A percentile compares a stretch with the other conserved stretches of the same genome.
Evolutionary conservation across 148 eudicot genomes (phyloP).

Genomic region (Cornus florida): DNA sequence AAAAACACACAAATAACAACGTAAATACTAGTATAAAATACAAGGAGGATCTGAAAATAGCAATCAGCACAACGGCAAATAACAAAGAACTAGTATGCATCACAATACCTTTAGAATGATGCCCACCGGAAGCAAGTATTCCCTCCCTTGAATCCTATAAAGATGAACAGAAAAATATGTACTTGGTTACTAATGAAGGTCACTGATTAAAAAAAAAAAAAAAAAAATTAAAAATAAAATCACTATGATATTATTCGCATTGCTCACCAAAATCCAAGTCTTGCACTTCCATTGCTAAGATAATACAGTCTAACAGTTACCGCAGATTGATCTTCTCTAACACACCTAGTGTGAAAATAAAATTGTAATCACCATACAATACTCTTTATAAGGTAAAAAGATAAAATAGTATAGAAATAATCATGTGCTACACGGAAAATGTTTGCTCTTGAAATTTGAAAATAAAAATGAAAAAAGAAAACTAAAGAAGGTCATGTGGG

Average conservation of each 20-base stretch:
- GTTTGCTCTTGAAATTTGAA: too few relatives aligned
- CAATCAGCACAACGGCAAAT: constrained; percentile 12
- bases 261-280: constrained; percentile 94
- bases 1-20: constrained; percentile 1
- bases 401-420: too few relatives aligned
- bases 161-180: constrained; percentile 7
- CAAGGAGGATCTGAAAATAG: constrained; percentile 2
- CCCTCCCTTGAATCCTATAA: constrained; percentile 83
- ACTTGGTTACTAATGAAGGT: constrained; percentile 7
- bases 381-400: too few relatives aligned
- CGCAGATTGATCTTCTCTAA: constrained; percentile 85
- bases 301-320: constrained; percentile 77
- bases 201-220: not conserved
- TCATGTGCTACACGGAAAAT: too few relatives aligned
- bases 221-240: not conserved
- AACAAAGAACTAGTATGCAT: constrained; percentile 5
- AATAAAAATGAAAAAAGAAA: too few relatives aligned
- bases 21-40: not conserved
- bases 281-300: constrained; percentile 92
- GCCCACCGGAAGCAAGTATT: constrained; percentile 90
- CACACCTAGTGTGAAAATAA: constrained; percentile 58
- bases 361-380: constrained; percentile 11
- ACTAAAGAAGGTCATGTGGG: too few relatives aligned
- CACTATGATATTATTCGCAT: not conserved
- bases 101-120: constrained; percentile 68